Evolutionary conservation across 768 basidiomycete species (phyloP), one percentile per base, ranked within the genome.

Genomic region (Kwoniella dejecticola): DNA sequence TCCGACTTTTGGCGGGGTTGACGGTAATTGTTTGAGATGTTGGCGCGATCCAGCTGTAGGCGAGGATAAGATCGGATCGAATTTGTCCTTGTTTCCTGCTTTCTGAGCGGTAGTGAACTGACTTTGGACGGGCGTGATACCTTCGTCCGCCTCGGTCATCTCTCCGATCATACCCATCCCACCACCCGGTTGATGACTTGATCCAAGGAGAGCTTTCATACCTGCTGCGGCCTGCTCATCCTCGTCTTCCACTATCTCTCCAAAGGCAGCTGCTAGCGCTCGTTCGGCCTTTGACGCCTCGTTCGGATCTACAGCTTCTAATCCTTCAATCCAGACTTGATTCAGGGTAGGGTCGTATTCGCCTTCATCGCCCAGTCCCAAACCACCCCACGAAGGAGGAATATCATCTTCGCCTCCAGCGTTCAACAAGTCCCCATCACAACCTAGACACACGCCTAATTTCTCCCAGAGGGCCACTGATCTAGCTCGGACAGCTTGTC

Each of bases 401-500:
- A 63, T 52, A 19, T 58, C 72, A 40, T 86, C 79, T 29, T 79
- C 77, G 2, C 69, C 63, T 3, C 77, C 79, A 3, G 72, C 76
- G 47, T 80, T 79, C 21, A 94, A 81, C 70, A 79, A 60, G 45
- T 94, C 91, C 0, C 87, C 88, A 10, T 92, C 91, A 4, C 92
- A 87, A 4, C 92, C 92, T 1, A 96, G 81, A 0, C 89, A 91
- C 29, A 86, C 88, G 70, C 92, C 93, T 71, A 94, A 81, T 58
- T 91, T 85, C 77, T 94, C 91, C 92, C 92, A 96, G 57, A 94
- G 87, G 40, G 91, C 85, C 71, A 94, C 91, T 13, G 87, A 88
- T 66, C 87, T 87, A 24, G 84, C 79, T 21, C 89, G 81, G 68
- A 95, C 84, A 69, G 90, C 91, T 56, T 82, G 83, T n/a, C 90